phyloP scores from a whole-genome alignment of 371 early-diverging fungal genomes.

The Capillidium heterosporum region DNA sequence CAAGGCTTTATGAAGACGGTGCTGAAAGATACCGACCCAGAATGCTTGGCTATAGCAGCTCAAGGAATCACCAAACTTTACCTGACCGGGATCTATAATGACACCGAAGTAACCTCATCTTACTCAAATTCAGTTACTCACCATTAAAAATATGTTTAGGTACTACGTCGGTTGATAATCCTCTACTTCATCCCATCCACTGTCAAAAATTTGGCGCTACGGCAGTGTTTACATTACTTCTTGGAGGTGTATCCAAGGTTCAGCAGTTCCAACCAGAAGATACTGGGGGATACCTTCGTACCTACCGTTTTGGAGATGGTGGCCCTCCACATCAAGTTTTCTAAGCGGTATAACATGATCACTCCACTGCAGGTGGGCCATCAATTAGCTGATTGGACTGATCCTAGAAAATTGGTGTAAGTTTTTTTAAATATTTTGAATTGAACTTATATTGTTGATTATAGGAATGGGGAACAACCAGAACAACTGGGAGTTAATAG shows the following conservation, averaged over 20 bases:
- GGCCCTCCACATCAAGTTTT: constrained; percentile 15
- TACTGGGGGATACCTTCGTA: too few relatives aligned
- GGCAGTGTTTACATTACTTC: constrained; percentile 72
- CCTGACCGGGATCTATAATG: constrained; percentile 26
- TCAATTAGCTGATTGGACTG: constrained; percentile 37
- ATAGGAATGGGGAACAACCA: not conserved
- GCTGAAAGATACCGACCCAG: constrained; percentile 24
- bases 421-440: not conserved
- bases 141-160: constrained; percentile 13
- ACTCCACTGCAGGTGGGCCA: constrained; percentile 28
- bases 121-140: not conserved
- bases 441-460: not conserved
- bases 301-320: constrained; percentile 17
- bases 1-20: constrained; percentile 21
- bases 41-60: constrained; percentile 30
- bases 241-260: constrained; percentile 66
- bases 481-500: constrained; percentile 5
- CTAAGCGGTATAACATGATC: constrained; percentile 22
- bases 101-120: constrained; percentile 22
- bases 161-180: constrained; percentile 41
- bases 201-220: constrained; percentile 32
- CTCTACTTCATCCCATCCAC: constrained; percentile 63
- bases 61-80: constrained; percentile 46
- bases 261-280: constrained; percentile 8
- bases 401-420: constrained; percentile 27